phyloP scores from a whole-genome alignment of 106 monocot species.

The Dendrobium officinale region DNA sequence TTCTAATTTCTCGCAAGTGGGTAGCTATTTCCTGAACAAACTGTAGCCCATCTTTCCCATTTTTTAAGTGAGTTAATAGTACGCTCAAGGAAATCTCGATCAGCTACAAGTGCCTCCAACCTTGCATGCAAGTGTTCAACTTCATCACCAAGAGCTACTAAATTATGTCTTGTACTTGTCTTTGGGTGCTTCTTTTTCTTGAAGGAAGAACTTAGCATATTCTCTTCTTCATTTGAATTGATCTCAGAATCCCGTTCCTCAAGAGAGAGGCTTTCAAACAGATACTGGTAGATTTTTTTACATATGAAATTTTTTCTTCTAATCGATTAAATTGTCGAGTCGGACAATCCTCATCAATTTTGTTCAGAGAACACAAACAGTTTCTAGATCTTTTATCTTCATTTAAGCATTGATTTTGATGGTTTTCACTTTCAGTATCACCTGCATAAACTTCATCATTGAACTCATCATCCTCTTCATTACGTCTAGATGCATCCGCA shows the following conservation, averaged over 20 bases:
- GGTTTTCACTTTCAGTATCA: background rate
- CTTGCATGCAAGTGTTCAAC: constrained; percentile 15
- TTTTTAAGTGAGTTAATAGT: constrained; percentile 16
- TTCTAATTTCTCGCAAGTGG: constrained; percentile 14
- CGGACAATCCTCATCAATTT: background rate
- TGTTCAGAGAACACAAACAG: background rate
- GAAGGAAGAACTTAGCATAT: background rate
- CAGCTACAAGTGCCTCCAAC: constrained; percentile 25
- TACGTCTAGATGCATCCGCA: constrained; percentile 6
- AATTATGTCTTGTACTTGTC: constrained; percentile 5
- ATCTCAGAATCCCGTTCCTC: background rate
- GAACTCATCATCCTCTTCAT: background rate
- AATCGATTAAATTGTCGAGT: no score
- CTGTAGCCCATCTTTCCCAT: constrained; percentile 16
- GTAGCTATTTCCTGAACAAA: constrained; percentile 21
- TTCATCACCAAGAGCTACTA: constrained; percentile 14
- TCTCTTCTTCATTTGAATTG: background rate
- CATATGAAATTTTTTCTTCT: background rate
- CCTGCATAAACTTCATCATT: background rate
- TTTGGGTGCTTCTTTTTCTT: background rate
- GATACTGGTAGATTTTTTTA: background rate
- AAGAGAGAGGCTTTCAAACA: background rate
- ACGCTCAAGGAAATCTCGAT: constrained; percentile 21
- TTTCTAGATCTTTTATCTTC: background rate
- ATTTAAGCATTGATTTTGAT: background rate